These are phyloP conservation scores for Limnanthes douglasii DNA, from an alignment of 345 rosid species.

Conservation along the genomic window DNA sequence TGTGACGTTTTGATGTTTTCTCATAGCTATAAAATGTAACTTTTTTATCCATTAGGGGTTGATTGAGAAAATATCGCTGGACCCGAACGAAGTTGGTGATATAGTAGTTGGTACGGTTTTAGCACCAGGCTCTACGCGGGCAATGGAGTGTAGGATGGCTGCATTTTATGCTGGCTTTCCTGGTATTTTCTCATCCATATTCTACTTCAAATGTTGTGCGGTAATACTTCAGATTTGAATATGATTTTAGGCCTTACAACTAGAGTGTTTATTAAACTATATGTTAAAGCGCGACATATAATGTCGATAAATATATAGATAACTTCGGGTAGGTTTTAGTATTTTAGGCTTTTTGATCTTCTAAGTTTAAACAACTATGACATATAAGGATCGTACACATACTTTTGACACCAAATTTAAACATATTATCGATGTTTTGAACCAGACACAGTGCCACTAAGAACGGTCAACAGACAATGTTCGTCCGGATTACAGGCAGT, in stretches of 20 bases:
- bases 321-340: too few relatives aligned
- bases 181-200: conserved; percentile 22
- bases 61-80: conserved; percentile 40
- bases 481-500: conserved; percentile 92
- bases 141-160: conserved; percentile 78
- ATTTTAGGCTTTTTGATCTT: too few relatives aligned
- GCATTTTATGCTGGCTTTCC: conserved; percentile 93
- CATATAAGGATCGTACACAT: not conserved
- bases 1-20: not conserved
- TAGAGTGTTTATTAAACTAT: not conserved
- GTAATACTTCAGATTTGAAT: too few relatives aligned
- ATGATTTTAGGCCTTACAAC: not conserved
- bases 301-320: too few relatives aligned
- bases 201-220: too few relatives aligned
- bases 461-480: conserved; percentile 92
- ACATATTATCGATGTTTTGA: not conserved
- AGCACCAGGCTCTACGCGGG: conserved; percentile 80
- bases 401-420: not conserved
- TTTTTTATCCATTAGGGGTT: not conserved
- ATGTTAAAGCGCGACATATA: not conserved
- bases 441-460: conserved; percentile 65
- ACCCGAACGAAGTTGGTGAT: conserved; percentile 84
- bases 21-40: too few relatives aligned
- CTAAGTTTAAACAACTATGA: not conserved
- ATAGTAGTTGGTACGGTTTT: conserved; percentile 88